A percentile compares a stretch with the other conserved stretches of the same genome.
Evolutionary conservation across 768 basidiomycete species (phyloP).

Genomic region (Leccinum pellstonianum): DNA sequence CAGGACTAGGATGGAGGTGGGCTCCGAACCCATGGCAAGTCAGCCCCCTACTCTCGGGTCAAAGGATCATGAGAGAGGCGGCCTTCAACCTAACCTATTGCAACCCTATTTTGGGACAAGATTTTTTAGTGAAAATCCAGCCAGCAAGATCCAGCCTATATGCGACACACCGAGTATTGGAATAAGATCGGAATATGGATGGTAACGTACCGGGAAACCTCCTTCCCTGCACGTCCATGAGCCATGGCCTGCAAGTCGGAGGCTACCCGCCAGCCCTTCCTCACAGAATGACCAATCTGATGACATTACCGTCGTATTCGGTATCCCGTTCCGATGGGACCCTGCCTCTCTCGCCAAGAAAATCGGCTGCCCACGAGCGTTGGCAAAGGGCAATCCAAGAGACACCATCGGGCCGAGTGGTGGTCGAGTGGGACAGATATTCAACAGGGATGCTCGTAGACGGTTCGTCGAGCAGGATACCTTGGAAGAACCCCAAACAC

Average conservation of each 20-base stretch:
- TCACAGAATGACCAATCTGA: too few species aligned
- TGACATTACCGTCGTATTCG: too few species aligned
- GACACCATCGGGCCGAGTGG: too few species aligned
- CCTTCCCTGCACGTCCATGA: too few species aligned
- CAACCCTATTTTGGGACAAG: too few species aligned
- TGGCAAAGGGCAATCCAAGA: not conserved
- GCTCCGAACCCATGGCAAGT: not conserved
- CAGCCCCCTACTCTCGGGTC: not conserved
- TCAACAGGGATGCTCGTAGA: not conserved
- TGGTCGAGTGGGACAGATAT: not conserved
- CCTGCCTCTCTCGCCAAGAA: not conserved
- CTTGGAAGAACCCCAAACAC: too few species aligned
- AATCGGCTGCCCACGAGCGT: not conserved
- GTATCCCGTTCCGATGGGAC: too few species aligned
- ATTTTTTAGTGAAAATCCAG: not conserved
- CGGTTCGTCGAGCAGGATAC: too few species aligned
- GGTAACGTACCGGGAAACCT: not conserved
- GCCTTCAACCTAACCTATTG: not conserved
- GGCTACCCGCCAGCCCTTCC: too few species aligned
- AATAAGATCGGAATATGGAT: too few species aligned
- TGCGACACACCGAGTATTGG: not conserved
- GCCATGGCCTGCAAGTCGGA: too few species aligned
- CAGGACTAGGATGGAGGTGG: not conserved
- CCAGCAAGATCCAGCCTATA: not conserved
- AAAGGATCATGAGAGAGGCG: not conserved